Conservation (phyloP, 2,329 filamentous ascomycete genomes). For the Sporothrix phasma region DNA sequence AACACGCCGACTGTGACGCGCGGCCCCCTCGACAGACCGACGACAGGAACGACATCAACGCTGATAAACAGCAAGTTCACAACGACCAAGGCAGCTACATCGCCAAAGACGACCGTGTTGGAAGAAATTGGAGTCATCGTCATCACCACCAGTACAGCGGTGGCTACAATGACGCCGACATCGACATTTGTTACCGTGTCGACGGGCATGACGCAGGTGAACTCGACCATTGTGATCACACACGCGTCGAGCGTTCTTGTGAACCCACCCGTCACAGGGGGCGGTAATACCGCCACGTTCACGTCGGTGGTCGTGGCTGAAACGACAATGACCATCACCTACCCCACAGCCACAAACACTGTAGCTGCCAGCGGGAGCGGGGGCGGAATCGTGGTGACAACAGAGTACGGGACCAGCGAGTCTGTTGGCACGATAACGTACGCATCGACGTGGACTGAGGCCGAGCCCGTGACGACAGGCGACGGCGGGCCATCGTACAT, state of each 20-base stretch:
- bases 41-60: no score
- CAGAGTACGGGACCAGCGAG: not conserved
- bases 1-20: not conserved
- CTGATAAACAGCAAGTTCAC: not conserved
- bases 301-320: not conserved
- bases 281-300: not conserved
- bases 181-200: not conserved
- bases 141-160: constrained; percentile 5
- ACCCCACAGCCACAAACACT: not conserved
- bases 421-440: not conserved
- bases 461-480: not conserved
- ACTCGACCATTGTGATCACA: not conserved
- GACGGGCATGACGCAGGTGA: constrained; percentile 1
- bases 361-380: not conserved
- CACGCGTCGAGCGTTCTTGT: not conserved
- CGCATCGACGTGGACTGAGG: not conserved
- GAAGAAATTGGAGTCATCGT: not conserved
- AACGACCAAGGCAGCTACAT: no score
- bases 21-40: not conserved
- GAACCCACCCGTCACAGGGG: not conserved
- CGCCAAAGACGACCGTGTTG: not conserved
- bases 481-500: not conserved
- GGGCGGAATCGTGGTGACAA: not conserved
- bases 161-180: not conserved
- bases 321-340: not conserved